Conservation (phyloP, 2,329 filamentous ascomycete genomes). For the Hypoxylon sp. region DNA sequence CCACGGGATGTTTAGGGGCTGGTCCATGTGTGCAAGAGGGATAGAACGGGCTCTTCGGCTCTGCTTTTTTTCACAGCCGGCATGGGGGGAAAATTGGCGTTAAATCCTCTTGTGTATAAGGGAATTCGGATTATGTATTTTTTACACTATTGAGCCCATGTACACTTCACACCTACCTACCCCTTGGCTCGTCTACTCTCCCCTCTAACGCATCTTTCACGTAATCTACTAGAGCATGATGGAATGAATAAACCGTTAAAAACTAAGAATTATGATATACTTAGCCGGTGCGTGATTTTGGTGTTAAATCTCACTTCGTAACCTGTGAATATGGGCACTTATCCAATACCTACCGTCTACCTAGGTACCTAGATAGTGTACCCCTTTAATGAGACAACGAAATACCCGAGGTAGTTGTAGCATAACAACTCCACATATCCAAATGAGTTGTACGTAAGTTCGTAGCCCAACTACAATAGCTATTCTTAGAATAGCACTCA, state of each 20-base stretch:
- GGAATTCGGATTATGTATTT: slow-evolving; percentile 49
- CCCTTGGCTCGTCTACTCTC: slow-evolving; percentile 50
- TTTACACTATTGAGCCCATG: slow-evolving; percentile 48
- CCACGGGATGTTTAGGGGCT: slow-evolving; percentile 24
- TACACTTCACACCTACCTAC: slow-evolving; percentile 43
- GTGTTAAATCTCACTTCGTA: background rate
- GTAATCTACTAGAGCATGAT: slow-evolving; percentile 46
- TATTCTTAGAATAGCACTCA: slow-evolving; percentile 1
- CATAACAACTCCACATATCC: slow-evolving; percentile 18
- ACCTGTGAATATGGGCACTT: background rate
- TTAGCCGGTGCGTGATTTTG: background rate
- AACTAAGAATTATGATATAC: slow-evolving; percentile 12
- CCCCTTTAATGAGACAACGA: slow-evolving; percentile 16
- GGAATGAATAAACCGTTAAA: slow-evolving; percentile 32
- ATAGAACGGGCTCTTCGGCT: slow-evolving; percentile 46
- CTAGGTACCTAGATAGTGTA: slow-evolving; percentile 2
- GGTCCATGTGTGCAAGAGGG: slow-evolving; percentile 42
- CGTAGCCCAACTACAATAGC: background rate
- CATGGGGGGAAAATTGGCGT: slow-evolving; percentile 43
- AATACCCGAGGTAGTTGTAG: background rate
- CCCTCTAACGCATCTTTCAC: slow-evolving; percentile 45
- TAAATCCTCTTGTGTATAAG: slow-evolving; percentile 49
- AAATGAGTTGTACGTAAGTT: slow-evolving; percentile 3
- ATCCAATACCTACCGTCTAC: background rate
- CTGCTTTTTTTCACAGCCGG: slow-evolving; percentile 36